Evolutionary conservation across 805 yeast genomes (phyloP).

Genomic region (Candida arabinofermentans): DNA sequence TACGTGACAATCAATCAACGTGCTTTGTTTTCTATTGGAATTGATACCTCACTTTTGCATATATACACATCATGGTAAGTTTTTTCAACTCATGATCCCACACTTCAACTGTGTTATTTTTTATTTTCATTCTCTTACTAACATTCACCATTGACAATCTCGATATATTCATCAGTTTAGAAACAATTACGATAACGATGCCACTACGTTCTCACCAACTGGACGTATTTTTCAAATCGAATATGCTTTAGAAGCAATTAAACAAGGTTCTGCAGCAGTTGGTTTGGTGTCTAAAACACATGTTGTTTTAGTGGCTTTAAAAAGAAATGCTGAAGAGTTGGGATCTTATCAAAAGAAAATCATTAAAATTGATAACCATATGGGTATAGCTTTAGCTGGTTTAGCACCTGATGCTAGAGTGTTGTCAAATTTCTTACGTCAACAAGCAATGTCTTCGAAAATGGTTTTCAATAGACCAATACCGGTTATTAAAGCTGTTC

Average conservation of each 20-base stretch:
- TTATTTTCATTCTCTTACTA: conserved; percentile 1
- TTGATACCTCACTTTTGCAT: too few species aligned
- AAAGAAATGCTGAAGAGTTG: conserved; percentile 94
- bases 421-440: conserved; percentile 80
- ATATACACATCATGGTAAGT: conserved; percentile 3
- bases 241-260: conserved; percentile 91
- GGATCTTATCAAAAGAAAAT: conserved; percentile 96
- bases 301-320: conserved; percentile 90
- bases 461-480: conserved; percentile 84
- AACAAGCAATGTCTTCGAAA: conserved; percentile 84
- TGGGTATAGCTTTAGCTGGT: conserved; percentile 96
- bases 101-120: neutral
- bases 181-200: conserved; percentile 97
- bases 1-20: too few species aligned
- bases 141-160: conserved; percentile 1
- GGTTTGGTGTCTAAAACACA: conserved; percentile 84
- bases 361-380: conserved; percentile 85
- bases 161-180: conserved; percentile 55
- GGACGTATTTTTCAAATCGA: conserved; percentile 89
- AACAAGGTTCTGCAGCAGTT: conserved; percentile 96
- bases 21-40: too few species aligned
- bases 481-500: conserved; percentile 77
- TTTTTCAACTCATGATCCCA: neutral
- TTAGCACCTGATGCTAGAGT: conserved; percentile 98
- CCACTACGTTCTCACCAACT: conserved; percentile 95